Evolutionary conservation across 352 stramenopile species (phyloP).

Genomic region (Globisporangium acanthophoron): DNA sequence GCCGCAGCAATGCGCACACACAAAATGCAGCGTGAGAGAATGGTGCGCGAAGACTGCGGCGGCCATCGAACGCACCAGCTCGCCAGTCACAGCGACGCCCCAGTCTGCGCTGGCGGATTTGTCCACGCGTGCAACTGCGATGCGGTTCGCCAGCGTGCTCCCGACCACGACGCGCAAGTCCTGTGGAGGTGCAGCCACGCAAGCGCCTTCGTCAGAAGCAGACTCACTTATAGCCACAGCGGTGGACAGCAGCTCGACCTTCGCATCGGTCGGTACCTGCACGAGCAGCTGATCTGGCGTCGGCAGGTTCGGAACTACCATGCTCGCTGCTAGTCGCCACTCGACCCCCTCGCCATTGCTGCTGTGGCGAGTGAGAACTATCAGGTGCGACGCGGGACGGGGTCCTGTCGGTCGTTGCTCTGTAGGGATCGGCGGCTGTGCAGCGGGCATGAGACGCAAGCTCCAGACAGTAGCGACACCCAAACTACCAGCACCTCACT

Average conservation of each 20-base stretch:
- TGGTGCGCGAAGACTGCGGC: not conserved
- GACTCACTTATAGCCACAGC: no score
- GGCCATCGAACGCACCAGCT: conserved; percentile 28
- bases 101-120: conserved; percentile 17
- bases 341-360: conserved; percentile 4
- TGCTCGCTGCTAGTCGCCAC: conserved; percentile 18
- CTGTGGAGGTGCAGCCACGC: conserved; percentile 9
- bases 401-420: not conserved
- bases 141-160: conserved; percentile 31
- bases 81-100: conserved; percentile 25
- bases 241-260: not conserved
- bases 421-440: no score
- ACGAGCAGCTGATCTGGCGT: conserved; percentile 34
- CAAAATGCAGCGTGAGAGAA: not conserved
- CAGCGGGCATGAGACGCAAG: no score
- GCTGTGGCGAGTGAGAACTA: conserved; percentile 14
- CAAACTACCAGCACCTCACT: not conserved
- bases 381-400: conserved; percentile 21
- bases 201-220: not conserved
- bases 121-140: conserved; percentile 32
- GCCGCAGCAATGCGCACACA: not conserved
- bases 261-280: conserved; percentile 22
- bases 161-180: conserved; percentile 32
- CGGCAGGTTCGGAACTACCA: conserved; percentile 24
- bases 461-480: not conserved